phyloP scores from a whole-genome alignment of 768 basidiomycete genomes.

The Thelephora ganbajun region DNA sequence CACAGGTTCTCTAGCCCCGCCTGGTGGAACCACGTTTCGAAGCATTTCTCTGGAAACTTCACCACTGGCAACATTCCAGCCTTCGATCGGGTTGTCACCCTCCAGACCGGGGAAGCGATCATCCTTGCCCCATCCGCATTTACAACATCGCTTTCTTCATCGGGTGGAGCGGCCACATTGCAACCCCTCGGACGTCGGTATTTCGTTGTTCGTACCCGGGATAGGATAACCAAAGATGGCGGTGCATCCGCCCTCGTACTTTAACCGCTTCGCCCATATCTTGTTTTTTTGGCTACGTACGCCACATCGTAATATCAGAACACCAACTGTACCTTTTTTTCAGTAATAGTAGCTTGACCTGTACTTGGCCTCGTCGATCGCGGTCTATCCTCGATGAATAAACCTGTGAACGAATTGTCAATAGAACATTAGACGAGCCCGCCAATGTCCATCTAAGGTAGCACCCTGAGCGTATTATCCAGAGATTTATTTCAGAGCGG shows the following conservation, averaged over 20 bases:
- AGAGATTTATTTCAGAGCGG: too few relatives aligned
- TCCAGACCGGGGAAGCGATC: slow-evolving; percentile 61
- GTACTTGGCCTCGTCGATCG: too few relatives aligned
- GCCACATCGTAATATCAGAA: too few relatives aligned
- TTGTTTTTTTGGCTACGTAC: too few relatives aligned
- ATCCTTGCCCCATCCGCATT: slow-evolving; percentile 41
- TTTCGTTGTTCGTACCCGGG: slow-evolving; percentile 43
- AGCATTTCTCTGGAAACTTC: slow-evolving; percentile 52
- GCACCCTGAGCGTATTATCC: too few relatives aligned
- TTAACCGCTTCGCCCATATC: neutral
- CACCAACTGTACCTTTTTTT: too few relatives aligned
- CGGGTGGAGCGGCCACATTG: slow-evolving; percentile 10
- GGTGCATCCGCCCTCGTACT: slow-evolving; percentile 38
- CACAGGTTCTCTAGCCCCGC: slow-evolving; percentile 57
- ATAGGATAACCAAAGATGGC: slow-evolving; percentile 46
- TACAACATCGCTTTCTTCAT: neutral
- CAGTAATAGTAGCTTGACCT: too few relatives aligned
- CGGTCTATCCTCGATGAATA: too few relatives aligned
- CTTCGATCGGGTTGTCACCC: slow-evolving; percentile 46
- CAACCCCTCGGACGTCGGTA: slow-evolving; percentile 42
- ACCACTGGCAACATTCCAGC: slow-evolving; percentile 28
- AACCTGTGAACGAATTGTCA: too few relatives aligned
- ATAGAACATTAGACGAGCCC: too few relatives aligned
- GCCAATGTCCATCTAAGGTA: too few relatives aligned
- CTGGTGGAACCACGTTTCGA: slow-evolving; percentile 53